These are phyloP conservation scores for Dendrocalamus sinicus DNA, from an alignment of 176 grass and related monocot species.

Conservation along the genomic window DNA sequence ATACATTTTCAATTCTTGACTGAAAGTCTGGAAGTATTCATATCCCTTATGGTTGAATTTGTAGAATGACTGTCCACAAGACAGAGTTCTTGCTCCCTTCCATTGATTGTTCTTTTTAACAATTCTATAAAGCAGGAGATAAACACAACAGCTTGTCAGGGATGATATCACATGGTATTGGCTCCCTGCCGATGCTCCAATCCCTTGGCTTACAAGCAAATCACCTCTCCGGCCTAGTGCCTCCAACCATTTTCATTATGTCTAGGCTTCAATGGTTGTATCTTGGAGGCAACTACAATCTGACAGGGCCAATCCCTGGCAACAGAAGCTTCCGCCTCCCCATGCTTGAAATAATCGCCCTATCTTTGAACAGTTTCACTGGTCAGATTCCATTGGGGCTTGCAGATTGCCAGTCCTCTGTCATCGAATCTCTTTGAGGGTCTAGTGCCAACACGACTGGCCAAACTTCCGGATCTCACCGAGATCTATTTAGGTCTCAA, in stretches of 20 bases:
- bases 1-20: too few species aligned
- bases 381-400: slow-evolving; percentile 8
- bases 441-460: slow-evolving; percentile 23
- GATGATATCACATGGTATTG: not conserved
- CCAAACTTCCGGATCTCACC: not conserved
- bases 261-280: not conserved
- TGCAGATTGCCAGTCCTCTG: not conserved
- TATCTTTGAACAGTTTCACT: not conserved
- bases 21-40: too few species aligned
- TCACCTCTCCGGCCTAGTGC: not conserved
- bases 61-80: too few species aligned
- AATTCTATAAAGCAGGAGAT: too few species aligned
- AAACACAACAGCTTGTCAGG: slow-evolving; percentile 3
- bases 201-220: not conserved
- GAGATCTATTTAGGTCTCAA: not conserved
- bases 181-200: not conserved
- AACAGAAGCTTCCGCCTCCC: slow-evolving; percentile 28
- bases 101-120: too few species aligned
- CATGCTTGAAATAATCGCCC: not conserved
- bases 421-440: not conserved
- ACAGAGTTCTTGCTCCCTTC: too few species aligned
- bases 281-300: not conserved
- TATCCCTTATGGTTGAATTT: too few species aligned
- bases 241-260: slow-evolving; percentile 18
- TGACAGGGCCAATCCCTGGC: not conserved